These are phyloP conservation scores for Rutidosis leptorrhynchoides DNA, from an alignment of 129 eudicot genomes.

Conservation along the genomic window DNA sequence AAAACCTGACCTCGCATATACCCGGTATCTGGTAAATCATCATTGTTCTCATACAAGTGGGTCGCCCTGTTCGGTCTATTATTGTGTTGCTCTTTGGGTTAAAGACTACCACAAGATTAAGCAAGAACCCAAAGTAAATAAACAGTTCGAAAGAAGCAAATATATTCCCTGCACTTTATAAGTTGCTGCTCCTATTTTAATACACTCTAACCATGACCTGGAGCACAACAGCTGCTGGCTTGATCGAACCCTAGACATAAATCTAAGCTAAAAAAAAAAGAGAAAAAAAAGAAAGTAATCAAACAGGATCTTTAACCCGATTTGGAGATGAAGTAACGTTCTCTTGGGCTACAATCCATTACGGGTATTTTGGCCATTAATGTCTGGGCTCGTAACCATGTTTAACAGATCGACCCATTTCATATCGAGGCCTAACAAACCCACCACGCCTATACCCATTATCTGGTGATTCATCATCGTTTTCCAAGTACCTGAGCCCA, in stretches of 20 bases:
- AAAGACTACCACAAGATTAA: neutral
- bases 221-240: neutral
- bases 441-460: slow-evolving; percentile 30
- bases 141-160: neutral
- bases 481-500: slow-evolving; percentile 22
- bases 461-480: slow-evolving; percentile 21
- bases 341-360: neutral
- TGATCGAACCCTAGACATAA: neutral
- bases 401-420: slow-evolving; percentile 19
- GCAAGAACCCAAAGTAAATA: neutral
- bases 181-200: neutral
- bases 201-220: neutral
- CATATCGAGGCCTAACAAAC: slow-evolving; percentile 19
- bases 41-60: slow-evolving; percentile 10
- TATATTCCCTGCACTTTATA: neutral
- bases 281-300: neutral
- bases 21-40: neutral
- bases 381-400: slow-evolving; percentile 4
- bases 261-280: neutral
- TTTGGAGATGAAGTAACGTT: neutral
- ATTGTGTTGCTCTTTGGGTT: neutral
- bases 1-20: neutral
- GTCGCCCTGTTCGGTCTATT: slow-evolving; percentile 10
- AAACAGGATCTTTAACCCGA: neutral
- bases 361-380: neutral